Evolutionary conservation across 129 eudicot genomes (phyloP).

Genomic region (Apium graveolens): DNA sequence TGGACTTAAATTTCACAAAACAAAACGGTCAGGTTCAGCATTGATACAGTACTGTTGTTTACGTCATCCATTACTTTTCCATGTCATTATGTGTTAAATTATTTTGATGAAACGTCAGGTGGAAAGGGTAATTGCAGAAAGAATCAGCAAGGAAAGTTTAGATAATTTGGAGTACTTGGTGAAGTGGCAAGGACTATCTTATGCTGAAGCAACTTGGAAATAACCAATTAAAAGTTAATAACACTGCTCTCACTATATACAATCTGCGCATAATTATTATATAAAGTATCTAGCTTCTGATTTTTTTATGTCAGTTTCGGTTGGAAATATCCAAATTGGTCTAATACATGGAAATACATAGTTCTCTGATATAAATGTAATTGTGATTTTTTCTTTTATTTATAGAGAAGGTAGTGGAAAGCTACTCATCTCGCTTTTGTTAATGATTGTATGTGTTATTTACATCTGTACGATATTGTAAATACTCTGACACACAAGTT

Average conservation of each 20-base stretch:
- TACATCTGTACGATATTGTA: not conserved
- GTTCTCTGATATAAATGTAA: not conserved
- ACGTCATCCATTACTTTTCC: slow-evolving; percentile 3
- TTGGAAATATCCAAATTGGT: not conserved
- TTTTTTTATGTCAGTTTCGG: not conserved
- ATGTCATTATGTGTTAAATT: not conserved
- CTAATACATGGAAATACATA: not conserved
- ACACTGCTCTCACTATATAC: no score
- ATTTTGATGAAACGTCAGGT: slow-evolving; percentile 42
- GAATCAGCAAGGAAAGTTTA: slow-evolving; percentile 47
- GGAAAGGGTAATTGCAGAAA: slow-evolving; percentile 90
- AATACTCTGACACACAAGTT: not conserved
- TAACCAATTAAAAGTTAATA: not conserved
- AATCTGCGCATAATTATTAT: not conserved
- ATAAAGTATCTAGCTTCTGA: not conserved
- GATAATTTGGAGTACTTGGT: slow-evolving; percentile 76
- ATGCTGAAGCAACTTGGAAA: slow-evolving; percentile 99
- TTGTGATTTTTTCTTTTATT: not conserved
- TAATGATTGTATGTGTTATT: not conserved
- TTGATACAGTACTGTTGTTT: not conserved
- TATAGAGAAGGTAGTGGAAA: not conserved
- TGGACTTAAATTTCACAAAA: slow-evolving; percentile 93
- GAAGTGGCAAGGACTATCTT: slow-evolving; percentile 97
- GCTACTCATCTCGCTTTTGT: not conserved
- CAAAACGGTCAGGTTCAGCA: slow-evolving; percentile 83